Evolutionary conservation across 768 basidiomycete genomes (phyloP).

Genomic region (Pleurotus sapidus): DNA sequence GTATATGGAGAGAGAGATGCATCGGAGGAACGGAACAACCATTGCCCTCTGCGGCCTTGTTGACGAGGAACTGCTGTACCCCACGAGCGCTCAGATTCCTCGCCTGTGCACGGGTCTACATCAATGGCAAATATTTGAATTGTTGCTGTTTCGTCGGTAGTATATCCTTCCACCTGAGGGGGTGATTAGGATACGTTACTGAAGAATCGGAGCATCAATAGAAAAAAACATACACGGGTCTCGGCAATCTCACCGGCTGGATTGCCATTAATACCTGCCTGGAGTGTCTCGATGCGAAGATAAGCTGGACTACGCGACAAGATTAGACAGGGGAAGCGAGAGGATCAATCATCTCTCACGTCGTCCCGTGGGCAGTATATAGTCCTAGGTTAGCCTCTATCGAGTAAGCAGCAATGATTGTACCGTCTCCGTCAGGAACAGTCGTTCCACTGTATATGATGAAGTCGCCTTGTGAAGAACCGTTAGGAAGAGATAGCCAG

Average conservation of each 20-base stretch:
- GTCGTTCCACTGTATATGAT: constrained; percentile 17
- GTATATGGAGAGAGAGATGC: constrained; percentile 13
- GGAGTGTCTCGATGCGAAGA: constrained; percentile 10
- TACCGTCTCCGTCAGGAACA: constrained; percentile 7
- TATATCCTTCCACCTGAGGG: constrained; percentile 14
- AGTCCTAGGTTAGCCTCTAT: constrained; percentile 17
- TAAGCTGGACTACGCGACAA: constrained; percentile 11
- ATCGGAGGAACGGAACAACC: constrained; percentile 10
- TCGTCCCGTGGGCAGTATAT: constrained; percentile 15
- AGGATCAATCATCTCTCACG: constrained; percentile 7
- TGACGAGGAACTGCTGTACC: constrained; percentile 11
- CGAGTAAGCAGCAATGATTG: constrained; percentile 12
- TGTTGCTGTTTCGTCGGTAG: constrained; percentile 11
- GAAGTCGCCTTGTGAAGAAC: constrained; percentile 14
- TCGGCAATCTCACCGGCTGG: constrained; percentile 15
- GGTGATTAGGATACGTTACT: not conserved
- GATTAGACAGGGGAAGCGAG: not conserved
- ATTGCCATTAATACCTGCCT: constrained; percentile 14
- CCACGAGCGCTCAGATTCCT: constrained; percentile 12
- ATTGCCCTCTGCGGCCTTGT: constrained; percentile 11
- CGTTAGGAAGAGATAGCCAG: not conserved
- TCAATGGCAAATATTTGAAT: constrained; percentile 17
- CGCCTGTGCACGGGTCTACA: constrained; percentile 18
- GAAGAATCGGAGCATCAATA: not conserved
- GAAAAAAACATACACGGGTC: constrained; percentile 9